Conservation (phyloP, 805 yeast genomes). For the Maudiozyma turicensis region DNA sequence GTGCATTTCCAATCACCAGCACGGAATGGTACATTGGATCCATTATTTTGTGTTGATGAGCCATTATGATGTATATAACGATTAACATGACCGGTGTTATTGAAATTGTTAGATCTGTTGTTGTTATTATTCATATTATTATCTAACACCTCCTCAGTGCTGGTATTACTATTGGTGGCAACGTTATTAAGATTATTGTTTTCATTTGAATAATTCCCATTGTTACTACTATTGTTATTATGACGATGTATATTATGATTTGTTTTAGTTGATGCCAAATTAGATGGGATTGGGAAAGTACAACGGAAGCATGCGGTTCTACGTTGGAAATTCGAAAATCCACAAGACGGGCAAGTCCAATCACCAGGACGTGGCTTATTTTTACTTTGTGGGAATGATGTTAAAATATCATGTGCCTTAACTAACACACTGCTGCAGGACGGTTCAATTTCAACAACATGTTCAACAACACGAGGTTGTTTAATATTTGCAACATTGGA, state of each 20-base stretch:
- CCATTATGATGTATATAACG: slow-evolving; percentile 2
- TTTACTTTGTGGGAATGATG: slow-evolving; percentile 76
- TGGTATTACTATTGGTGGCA: neutral
- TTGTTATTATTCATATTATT: slow-evolving; percentile 4
- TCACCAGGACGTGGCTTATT: slow-evolving; percentile 94
- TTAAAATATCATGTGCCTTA: slow-evolving; percentile 68
- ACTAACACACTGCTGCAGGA: slow-evolving; percentile 71
- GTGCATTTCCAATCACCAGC: slow-evolving; percentile 96
- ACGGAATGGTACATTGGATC: slow-evolving; percentile 71
- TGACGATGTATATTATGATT: neutral
- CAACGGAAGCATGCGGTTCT: slow-evolving; percentile 91
- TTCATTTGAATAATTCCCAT: slow-evolving; percentile 2
- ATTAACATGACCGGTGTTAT: slow-evolving; percentile 3
- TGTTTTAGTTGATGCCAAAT: neutral
- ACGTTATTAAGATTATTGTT: slow-evolving; percentile 1
- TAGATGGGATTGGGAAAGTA: slow-evolving; percentile 63
- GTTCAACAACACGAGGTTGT: slow-evolving; percentile 38
- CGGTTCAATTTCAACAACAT: slow-evolving; percentile 76
- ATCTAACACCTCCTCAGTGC: neutral
- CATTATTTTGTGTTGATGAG: slow-evolving; percentile 19
- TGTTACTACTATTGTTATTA: slow-evolving; percentile 4
- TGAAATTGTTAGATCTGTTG: slow-evolving; percentile 4
- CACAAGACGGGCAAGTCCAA: slow-evolving; percentile 97
- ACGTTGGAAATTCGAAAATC: slow-evolving; percentile 88
- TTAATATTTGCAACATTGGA: slow-evolving; percentile 29